Evolutionary conservation across 371 early-diverging fungal species (phyloP), one percentile per base, ranked within the genome.

Genomic region (Lichtheimia ornata): DNA sequence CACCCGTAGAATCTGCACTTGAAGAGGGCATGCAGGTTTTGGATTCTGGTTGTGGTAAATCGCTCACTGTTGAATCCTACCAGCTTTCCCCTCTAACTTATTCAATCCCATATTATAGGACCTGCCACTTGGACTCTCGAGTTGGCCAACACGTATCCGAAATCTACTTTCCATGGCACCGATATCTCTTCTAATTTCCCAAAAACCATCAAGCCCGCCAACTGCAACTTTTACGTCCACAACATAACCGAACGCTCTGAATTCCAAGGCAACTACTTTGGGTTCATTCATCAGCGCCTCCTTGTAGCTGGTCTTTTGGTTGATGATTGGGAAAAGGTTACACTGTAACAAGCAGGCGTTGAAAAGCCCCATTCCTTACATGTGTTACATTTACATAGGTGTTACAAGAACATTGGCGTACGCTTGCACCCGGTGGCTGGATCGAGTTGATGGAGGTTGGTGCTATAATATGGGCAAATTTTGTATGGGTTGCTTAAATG

Each of bases 231-330:
- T 61, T 63, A 68, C 15, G 62, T 76, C 6, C 68, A 74, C 56
- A 86, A 86, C 55, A 72, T 86, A 52, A 68, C 82, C 13, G 78
- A 85, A 18, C 67, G 75, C 0, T 54, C 85, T 14, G 81, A 84
- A 5, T 84, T 74, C 60, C 76, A 79, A 5, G 80, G 81, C 54
- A 70, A 81, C 53, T 58, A 70, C 30, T 83, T 85, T 71, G 84
- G 83, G 44, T 85, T 76, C 66, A 69, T 85, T 45, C 77, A 84
- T 62, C 81, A 84, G 59, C 71, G 83, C 44, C 47, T 77, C 15
- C 66, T 74, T 17, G 42, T 71, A 13, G 51, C 75, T 28, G 73
- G 71, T 7, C 59, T 78, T 14, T 69, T 70, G 3, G 18, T 64
- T 4, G 30, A 35, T 5, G 67, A 74, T 50, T 78, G 79, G 75